phyloP scores from a whole-genome alignment of 1,284 basidiomycete genomes.

The Boletus nobilissimus region DNA sequence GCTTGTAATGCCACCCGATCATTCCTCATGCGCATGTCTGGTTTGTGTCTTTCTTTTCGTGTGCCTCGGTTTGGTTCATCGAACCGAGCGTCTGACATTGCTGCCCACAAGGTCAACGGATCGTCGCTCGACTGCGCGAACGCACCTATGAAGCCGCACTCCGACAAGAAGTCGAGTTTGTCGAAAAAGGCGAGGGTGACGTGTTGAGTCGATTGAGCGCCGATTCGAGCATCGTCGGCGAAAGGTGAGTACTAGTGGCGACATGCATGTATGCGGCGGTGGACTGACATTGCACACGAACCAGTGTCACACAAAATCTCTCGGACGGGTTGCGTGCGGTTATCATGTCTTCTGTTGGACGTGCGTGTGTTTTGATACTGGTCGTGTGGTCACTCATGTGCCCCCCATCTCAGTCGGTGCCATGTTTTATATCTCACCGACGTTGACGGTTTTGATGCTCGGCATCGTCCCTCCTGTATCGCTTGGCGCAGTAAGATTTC shows the following conservation, averaged over 20 bases:
- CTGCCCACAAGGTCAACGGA: constrained; percentile 76
- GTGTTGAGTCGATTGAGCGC: constrained; percentile 91
- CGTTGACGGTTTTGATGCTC: constrained; percentile 92
- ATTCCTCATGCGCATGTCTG: constrained; percentile 88
- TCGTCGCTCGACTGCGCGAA: constrained; percentile 90
- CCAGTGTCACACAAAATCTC: constrained; percentile 88
- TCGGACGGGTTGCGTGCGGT: constrained; percentile 90
- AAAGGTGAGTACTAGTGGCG: constrained; percentile 66
- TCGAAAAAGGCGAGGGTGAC: constrained; percentile 94
- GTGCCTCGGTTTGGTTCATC: neutral
- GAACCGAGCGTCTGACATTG: neutral
- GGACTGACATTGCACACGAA: neutral
- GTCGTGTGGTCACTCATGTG: constrained; percentile 10
- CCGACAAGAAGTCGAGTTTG: constrained; percentile 91
- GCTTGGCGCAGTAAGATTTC: constrained; percentile 82
- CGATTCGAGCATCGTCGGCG: constrained; percentile 95
- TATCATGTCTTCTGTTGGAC: constrained; percentile 89
- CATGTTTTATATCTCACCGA: constrained; percentile 96
- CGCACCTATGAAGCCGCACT: constrained; percentile 85
- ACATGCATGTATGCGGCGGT: neutral
- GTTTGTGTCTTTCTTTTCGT: constrained; percentile 44
- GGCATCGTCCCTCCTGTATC: constrained; percentile 95
- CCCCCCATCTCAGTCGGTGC: constrained; percentile 75
- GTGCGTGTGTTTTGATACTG: constrained; percentile 57
- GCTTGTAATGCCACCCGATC: constrained; percentile 88